These are phyloP conservation scores for Kodamaea restingae DNA, from an alignment of 805 yeast genomes.

Conservation along the genomic window DNA sequence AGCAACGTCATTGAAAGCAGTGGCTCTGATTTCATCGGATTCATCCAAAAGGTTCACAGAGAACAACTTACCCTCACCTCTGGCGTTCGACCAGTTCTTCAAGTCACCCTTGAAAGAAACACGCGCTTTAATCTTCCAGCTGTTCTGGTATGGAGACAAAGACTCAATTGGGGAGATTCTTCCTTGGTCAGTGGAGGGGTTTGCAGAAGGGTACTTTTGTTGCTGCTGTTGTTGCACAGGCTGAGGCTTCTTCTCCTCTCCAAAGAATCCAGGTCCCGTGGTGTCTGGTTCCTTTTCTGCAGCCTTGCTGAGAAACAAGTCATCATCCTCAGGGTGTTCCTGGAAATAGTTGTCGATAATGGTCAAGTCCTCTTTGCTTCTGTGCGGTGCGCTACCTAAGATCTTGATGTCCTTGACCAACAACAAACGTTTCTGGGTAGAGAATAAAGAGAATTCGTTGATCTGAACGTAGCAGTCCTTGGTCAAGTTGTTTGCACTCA, in stretches of 20 bases:
- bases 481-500: constrained; percentile 40
- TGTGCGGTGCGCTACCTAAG: constrained; percentile 32
- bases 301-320: constrained; percentile 14
- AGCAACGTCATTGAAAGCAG: constrained; percentile 87
- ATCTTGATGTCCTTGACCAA: constrained; percentile 46
- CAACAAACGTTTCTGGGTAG: constrained; percentile 46
- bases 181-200: constrained; percentile 13
- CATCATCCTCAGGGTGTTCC: constrained; percentile 55
- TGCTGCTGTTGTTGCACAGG: constrained; percentile 8
- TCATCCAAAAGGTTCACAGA: constrained; percentile 87
- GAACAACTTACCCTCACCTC: constrained; percentile 88
- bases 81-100: constrained; percentile 79
- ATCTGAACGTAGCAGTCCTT: constrained; percentile 42
- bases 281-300: constrained; percentile 4
- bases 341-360: constrained; percentile 55
- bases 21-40: constrained; percentile 93
- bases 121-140: constrained; percentile 92
- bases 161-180: constrained; percentile 74
- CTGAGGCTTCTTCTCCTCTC: constrained; percentile 8
- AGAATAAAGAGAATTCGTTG: constrained; percentile 41
- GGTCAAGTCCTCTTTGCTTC: constrained; percentile 35
- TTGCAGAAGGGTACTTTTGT: constrained; percentile 1
- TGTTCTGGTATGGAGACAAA: constrained; percentile 83
- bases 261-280: constrained; percentile 10
- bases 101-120: constrained; percentile 84